Base-by-base conservation (phyloP, 2,329 filamentous ascomycete genomes). In the Keithomyces neogunnii region DNA sequence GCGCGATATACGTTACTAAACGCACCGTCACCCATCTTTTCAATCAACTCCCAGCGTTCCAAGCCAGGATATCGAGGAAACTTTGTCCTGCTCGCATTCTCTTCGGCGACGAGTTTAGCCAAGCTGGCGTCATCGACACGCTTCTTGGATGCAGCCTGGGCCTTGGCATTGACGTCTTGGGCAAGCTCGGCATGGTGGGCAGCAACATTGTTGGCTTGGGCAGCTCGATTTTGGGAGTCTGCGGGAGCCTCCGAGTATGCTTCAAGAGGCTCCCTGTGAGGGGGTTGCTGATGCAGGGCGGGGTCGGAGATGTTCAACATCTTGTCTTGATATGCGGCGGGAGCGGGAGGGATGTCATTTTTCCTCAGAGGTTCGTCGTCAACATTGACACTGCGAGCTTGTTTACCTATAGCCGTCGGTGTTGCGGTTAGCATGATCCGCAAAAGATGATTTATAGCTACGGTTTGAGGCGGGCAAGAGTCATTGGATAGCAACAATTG, bases 1-100 rank as follows among this genome's bases (percentile, higher is more conserved):
- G 93, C 93, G 39, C 89, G 85, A 70, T 97, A 99, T 57, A 99
- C 93, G 64, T 97, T 97, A 75, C 92, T 97, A 77, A 99, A 99
- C 54, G 93, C 93, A 55, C 93, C 93, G 60, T 97, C 93, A 57
- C 93, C 93, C 92, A 99, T 99, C 79, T 97, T 97, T 72, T 96
- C 91, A 49, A 93, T 53, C 35, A 96, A 74, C 50, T 86, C 82
- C 85, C 88, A 99, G 63, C 91, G 64, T 49, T 72, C 69, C 7
- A 72, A 61, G 32, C 69, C 69, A 2, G 69, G 68, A 48, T 72
- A 72, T 60, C 75, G 80, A 40, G 93, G 92, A 63, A 97, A 85
- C 69, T 91, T 95, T 65, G 83, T 83, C 67, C 84, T 88, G 70
- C 76, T 89, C 62, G 88, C 87, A 54, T 90, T 89, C 74, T 97